A percentile compares a stretch with the other conserved stretches of the same genome.
Evolutionary conservation across 2,329 filamentous ascomycete genomes (phyloP).

Genomic region (Aspergillus novofumigatus): DNA sequence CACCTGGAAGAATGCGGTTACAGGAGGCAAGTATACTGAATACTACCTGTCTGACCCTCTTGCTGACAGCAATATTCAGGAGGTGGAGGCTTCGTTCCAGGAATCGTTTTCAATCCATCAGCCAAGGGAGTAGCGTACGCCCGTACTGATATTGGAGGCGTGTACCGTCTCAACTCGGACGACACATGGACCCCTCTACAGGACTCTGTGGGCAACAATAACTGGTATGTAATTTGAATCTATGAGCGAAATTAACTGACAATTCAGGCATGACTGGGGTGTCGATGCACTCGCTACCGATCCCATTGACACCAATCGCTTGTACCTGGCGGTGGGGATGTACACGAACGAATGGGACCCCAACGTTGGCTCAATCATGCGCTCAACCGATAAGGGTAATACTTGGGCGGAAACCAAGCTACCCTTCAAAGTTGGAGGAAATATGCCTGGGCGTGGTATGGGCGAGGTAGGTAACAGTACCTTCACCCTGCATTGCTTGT

Average conservation of each 20-base stretch:
- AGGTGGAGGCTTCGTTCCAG: slow-evolving; percentile 54
- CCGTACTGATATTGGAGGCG: slow-evolving; percentile 55
- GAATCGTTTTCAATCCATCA: slow-evolving; percentile 52
- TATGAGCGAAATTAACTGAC: neutral
- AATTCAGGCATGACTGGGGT: slow-evolving; percentile 43
- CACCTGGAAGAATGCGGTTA: slow-evolving; percentile 49
- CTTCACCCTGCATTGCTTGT: neutral
- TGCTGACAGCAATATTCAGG: slow-evolving; percentile 26
- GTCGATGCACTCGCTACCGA: slow-evolving; percentile 52
- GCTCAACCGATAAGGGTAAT: slow-evolving; percentile 51
- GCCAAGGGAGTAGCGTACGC: slow-evolving; percentile 51
- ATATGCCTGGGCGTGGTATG: slow-evolving; percentile 59
- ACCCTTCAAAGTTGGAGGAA: slow-evolving; percentile 58
- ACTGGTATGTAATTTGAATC: slow-evolving; percentile 37
- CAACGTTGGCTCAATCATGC: slow-evolving; percentile 52
- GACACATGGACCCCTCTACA: slow-evolving; percentile 55
- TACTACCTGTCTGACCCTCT: neutral
- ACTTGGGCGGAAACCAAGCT: slow-evolving; percentile 51
- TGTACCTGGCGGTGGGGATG: slow-evolving; percentile 54
- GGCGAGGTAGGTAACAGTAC: slow-evolving; percentile 40
- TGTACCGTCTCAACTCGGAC: slow-evolving; percentile 53
- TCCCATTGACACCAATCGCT: slow-evolving; percentile 48
- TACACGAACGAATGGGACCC: slow-evolving; percentile 61
- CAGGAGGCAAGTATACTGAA: slow-evolving; percentile 33
- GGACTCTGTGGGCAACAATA: slow-evolving; percentile 44